Conservation (phyloP, 352 stramenopile species). For the Phytophthora ohioensis region DNA sequence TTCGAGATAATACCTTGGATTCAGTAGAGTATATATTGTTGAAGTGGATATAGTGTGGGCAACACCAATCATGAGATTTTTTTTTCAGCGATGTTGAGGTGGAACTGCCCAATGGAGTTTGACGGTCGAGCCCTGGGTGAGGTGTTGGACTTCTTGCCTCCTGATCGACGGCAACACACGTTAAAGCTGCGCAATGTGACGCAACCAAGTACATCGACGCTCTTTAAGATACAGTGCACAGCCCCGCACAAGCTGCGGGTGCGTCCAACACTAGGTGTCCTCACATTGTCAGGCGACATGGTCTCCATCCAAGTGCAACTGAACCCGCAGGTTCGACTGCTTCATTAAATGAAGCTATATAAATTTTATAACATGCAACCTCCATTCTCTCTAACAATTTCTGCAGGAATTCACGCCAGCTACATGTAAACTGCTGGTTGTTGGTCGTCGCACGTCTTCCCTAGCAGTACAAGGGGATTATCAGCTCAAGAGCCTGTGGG, state of each 20-base stretch:
- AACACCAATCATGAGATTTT: not conserved
- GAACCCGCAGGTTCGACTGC: constrained; percentile 34
- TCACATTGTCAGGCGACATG: constrained; percentile 8
- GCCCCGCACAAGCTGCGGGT: constrained; percentile 49
- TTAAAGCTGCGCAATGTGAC: constrained; percentile 13
- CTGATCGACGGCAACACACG: not conserved
- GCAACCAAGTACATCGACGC: constrained; percentile 2
- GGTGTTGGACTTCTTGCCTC: not conserved
- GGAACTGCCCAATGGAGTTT: too few relatives aligned
- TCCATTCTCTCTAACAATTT: constrained; percentile 4
- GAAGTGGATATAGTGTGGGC: not conserved
- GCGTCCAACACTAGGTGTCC: constrained; percentile 35
- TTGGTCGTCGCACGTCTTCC: constrained; percentile 9
- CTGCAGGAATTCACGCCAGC: constrained; percentile 35
- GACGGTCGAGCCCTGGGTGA: too few relatives aligned
- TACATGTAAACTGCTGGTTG: constrained; percentile 53
- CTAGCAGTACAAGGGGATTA: not conserved
- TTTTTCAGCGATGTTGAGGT: too few relatives aligned
- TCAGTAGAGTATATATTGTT: not conserved
- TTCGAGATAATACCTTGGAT: not conserved
- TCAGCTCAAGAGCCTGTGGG: constrained; percentile 43
- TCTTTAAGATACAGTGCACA: constrained; percentile 64
- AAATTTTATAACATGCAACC: too few relatives aligned
- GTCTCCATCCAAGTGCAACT: constrained; percentile 41
- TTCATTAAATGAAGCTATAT: too few relatives aligned